phyloP scores from a whole-genome alignment of 1,139 yeast genomes.

The Pichia sp. region DNA sequence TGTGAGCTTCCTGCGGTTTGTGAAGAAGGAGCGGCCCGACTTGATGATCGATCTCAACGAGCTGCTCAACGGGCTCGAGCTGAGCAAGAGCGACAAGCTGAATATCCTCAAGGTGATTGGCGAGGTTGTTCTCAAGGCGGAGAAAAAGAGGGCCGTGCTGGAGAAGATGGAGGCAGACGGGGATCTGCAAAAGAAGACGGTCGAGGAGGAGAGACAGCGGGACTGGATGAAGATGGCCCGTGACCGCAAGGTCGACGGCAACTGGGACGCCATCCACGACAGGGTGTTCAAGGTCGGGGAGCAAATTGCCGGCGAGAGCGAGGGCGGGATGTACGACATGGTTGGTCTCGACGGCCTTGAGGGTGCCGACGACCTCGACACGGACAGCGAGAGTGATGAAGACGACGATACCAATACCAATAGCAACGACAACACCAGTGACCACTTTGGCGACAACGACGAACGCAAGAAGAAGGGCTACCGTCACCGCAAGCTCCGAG shows the following conservation, averaged over 20 bases:
- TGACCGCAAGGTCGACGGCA: conserved; percentile 31
- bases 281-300: conserved; percentile 25
- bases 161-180: conserved; percentile 43
- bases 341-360: conserved; percentile 44
- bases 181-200: conserved; percentile 16
- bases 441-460: neutral
- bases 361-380: conserved; percentile 7
- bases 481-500: neutral
- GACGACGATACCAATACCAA: neutral
- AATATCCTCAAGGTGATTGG: conserved; percentile 44
- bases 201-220: conserved; percentile 22
- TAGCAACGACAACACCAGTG: conserved; percentile 1
- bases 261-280: conserved; percentile 35
- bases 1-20: conserved; percentile 53
- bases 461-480: neutral
- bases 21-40: conserved; percentile 51
- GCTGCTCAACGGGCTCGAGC: conserved; percentile 28
- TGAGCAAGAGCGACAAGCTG: conserved; percentile 32
- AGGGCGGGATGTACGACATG: conserved; percentile 39
- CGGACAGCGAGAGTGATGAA: conserved; percentile 4
- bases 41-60: conserved; percentile 41
- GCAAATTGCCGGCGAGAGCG: conserved; percentile 23
- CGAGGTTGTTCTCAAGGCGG: conserved; percentile 35
- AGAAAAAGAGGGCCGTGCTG: conserved; percentile 36
- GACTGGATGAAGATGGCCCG: conserved; percentile 29